Evolutionary conservation across 305 asterid species (phyloP).

Genomic region (Fraxinus platypoda): DNA sequence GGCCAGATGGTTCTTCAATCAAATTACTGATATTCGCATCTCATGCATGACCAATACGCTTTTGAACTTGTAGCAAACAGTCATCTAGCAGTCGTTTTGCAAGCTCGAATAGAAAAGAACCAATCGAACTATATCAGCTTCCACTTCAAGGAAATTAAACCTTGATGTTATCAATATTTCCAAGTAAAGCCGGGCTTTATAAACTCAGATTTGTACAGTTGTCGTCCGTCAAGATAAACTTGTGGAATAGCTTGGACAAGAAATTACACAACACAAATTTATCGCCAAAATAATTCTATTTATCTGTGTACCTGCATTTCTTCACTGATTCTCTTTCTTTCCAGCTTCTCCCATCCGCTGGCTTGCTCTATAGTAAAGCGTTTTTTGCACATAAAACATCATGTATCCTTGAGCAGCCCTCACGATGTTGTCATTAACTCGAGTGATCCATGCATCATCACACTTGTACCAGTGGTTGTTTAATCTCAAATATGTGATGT

Average conservation of each 20-base stretch:
- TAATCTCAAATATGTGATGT: slow-evolving; percentile 75
- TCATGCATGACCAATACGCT: slow-evolving; percentile 1
- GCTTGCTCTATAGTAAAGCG: slow-evolving; percentile 67
- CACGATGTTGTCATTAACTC: slow-evolving; percentile 63
- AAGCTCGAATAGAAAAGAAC: not conserved
- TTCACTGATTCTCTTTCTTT: not conserved
- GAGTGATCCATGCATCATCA: slow-evolving; percentile 92
- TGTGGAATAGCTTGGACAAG: not conserved
- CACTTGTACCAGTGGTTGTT: slow-evolving; percentile 88
- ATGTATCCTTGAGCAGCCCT: slow-evolving; percentile 91
- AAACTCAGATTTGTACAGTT: slow-evolving; percentile 4
- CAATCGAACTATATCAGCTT: not conserved
- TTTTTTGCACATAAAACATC: slow-evolving; percentile 94
- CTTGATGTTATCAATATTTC: not conserved
- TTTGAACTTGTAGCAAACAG: not conserved
- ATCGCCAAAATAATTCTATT: not conserved
- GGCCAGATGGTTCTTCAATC: not conserved
- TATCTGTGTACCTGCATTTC: not conserved
- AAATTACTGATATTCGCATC: not conserved
- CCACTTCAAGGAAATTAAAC: not conserved
- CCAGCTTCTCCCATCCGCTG: slow-evolving; percentile 42
- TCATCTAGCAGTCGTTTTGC: not conserved
- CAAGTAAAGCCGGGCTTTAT: not conserved
- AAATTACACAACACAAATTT: not conserved
- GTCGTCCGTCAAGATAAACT: slow-evolving; percentile 8